Evolutionary conservation across 768 basidiomycete species (phyloP).

Genomic region (Mycena chlorophos): DNA sequence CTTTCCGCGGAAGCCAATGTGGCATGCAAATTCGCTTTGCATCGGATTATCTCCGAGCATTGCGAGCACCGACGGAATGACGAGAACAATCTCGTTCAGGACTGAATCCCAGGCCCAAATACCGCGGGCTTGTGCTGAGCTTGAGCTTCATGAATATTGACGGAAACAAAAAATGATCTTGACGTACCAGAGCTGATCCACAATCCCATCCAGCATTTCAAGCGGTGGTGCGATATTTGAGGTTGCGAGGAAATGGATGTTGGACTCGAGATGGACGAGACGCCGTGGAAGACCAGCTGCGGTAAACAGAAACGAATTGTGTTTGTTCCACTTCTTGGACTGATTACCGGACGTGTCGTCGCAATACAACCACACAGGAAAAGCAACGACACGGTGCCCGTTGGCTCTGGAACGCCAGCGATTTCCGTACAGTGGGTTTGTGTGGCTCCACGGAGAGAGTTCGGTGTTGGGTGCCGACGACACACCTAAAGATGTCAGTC

Average conservation of each 20-base stretch:
- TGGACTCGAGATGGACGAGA: slow-evolving; percentile 31
- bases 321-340: slow-evolving; percentile 51
- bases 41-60: slow-evolving; percentile 48
- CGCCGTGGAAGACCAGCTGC: slow-evolving; percentile 36
- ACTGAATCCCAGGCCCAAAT: slow-evolving; percentile 41
- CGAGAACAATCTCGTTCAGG: slow-evolving; percentile 28
- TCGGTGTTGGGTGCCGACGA: not conserved
- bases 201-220: slow-evolving; percentile 45
- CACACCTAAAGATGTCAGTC: not conserved
- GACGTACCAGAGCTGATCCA: slow-evolving; percentile 32
- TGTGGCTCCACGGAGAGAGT: slow-evolving; percentile 16
- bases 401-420: slow-evolving; percentile 29
- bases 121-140: slow-evolving; percentile 27
- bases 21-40: slow-evolving; percentile 45
- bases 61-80: slow-evolving; percentile 33
- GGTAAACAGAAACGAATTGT: slow-evolving; percentile 41
- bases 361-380: slow-evolving; percentile 44
- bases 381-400: slow-evolving; percentile 30
- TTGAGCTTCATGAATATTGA: not conserved
- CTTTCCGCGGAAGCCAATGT: slow-evolving; percentile 39
- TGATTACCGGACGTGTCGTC: slow-evolving; percentile 47
- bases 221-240: slow-evolving; percentile 44
- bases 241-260: slow-evolving; percentile 43
- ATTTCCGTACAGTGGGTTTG: slow-evolving; percentile 24
- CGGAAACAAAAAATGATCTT: too few species aligned